A percentile compares a stretch with the other conserved stretches of the same genome.
phyloP scores from a whole-genome alignment of 768 basidiomycete species.

The Arthromyces matolae region DNA sequence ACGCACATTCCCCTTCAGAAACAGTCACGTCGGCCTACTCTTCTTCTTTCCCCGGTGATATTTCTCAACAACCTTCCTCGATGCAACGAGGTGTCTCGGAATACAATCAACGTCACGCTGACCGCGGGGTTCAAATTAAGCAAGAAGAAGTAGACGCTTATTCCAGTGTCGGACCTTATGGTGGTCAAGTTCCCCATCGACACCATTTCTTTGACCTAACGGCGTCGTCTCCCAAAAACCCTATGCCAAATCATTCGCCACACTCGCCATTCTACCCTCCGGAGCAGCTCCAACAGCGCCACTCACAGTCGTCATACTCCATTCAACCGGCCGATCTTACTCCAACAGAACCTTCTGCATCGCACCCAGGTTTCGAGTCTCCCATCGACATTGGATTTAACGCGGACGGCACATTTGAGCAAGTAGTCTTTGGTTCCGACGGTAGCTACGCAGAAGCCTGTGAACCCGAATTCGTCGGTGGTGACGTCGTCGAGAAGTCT shows the following conservation, averaged over 20 bases:
- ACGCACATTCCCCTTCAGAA: conserved; percentile 10
- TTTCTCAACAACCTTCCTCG: conserved; percentile 3
- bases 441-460: conserved; percentile 12
- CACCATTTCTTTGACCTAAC: conserved; percentile 16
- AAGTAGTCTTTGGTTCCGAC: conserved; percentile 4
- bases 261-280: conserved; percentile 9
- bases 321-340: conserved; percentile 10
- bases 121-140: conserved; percentile 4
- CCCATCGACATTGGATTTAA: conserved; percentile 6
- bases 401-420: conserved; percentile 6
- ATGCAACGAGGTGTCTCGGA: conserved; percentile 8
- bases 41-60: background rate
- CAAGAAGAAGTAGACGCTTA: conserved; percentile 12
- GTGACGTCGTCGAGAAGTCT: background rate
- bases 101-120: background rate
- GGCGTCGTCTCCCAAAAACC: conserved; percentile 1
- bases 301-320: conserved; percentile 1
- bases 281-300: background rate
- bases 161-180: conserved; percentile 3
- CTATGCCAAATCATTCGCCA: conserved; percentile 1
- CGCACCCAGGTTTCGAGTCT: conserved; percentile 6
- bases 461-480: conserved; percentile 12
- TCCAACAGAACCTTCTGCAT: background rate
- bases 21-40: conserved; percentile 1
- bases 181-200: conserved; percentile 5